phyloP scores from a whole-genome alignment of 2,329 filamentous ascomycete species.

The Neofusicoccum sp. region DNA sequence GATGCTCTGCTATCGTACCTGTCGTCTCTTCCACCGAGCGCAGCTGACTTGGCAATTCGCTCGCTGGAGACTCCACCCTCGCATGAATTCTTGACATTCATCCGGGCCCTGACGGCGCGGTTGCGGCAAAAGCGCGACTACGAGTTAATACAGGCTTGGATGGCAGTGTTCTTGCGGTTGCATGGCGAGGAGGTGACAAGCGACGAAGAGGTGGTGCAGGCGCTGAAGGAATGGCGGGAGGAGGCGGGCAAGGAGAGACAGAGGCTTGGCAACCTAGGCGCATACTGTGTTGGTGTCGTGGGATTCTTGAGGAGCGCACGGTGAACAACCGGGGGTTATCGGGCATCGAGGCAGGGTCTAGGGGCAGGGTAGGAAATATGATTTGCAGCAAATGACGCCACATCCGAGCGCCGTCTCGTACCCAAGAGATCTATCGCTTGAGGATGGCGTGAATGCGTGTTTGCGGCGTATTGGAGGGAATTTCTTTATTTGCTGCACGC shows the following conservation, averaged over 20 bases:
- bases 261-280: constrained; percentile 72
- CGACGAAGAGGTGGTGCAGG: constrained; percentile 54
- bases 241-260: constrained; percentile 70
- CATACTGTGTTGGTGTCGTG: constrained; percentile 84
- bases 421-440: neutral
- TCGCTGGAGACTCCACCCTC: constrained; percentile 61
- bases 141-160: constrained; percentile 94
- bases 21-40: constrained; percentile 76
- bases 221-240: constrained; percentile 67
- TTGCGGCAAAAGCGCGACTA: constrained; percentile 74
- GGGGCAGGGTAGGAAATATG: neutral
- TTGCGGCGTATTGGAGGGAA: neutral
- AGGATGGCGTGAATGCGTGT: constrained; percentile 11
- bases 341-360: constrained; percentile 7
- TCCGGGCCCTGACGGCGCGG: constrained; percentile 72
- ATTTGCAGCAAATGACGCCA: neutral
- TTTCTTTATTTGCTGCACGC: neutral
- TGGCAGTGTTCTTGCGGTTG: constrained; percentile 85
- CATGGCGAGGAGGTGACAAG: constrained; percentile 59
- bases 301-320: constrained; percentile 66
- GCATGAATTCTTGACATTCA: constrained; percentile 76
- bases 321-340: constrained; percentile 1
- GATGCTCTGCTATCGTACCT: constrained; percentile 72
- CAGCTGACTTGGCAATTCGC: constrained; percentile 86
- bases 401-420: neutral